These are phyloP conservation scores for Podospora anserina DNA, from an alignment of 495 filamentous ascomycete species.

Conservation along the genomic window DNA sequence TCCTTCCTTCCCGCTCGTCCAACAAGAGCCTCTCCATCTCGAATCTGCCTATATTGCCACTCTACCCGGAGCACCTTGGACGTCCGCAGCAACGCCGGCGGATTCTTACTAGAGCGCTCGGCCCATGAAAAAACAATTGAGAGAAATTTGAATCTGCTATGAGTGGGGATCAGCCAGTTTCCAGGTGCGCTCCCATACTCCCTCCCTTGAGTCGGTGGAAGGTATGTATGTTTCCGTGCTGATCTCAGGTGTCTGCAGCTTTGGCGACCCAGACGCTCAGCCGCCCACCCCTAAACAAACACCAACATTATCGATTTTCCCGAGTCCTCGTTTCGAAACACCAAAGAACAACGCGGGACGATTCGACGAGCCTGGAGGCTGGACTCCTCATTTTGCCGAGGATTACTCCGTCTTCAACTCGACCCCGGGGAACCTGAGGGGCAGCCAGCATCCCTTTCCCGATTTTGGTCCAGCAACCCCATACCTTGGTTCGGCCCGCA, in stretches of 20 bases:
- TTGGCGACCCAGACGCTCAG: slow-evolving; percentile 74
- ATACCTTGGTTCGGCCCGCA: slow-evolving; percentile 33
- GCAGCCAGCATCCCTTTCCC: slow-evolving; percentile 39
- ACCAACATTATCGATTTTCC: slow-evolving; percentile 62
- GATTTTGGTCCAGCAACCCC: slow-evolving; percentile 38
- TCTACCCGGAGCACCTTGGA: slow-evolving; percentile 1
- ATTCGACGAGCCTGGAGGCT: slow-evolving; percentile 49
- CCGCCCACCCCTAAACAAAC: slow-evolving; percentile 75
- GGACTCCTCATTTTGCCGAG: slow-evolving; percentile 56
- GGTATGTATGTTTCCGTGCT: slow-evolving; percentile 3
- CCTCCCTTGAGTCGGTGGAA: background rate
- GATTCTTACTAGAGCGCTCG: background rate
- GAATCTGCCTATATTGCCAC: background rate
- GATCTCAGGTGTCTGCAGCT: slow-evolving; percentile 49
- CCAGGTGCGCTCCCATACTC: slow-evolving; percentile 56
- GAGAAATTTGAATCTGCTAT: slow-evolving; percentile 52
- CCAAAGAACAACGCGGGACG: slow-evolving; percentile 52
- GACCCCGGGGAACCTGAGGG: slow-evolving; percentile 51
- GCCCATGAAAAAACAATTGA: slow-evolving; percentile 1
- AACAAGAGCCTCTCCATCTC: background rate
- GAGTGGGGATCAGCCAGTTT: slow-evolving; percentile 71
- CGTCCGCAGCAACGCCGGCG: slow-evolving; percentile 13
- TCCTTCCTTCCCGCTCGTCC: slow-evolving; percentile 4
- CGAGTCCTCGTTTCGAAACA: slow-evolving; percentile 62
- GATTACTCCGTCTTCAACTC: slow-evolving; percentile 58